Percentiles rank a stretch among this genome's conserved stretches.
phyloP scores from a whole-genome alignment of 345 rosid species.

The Syzygium aqueum region DNA sequence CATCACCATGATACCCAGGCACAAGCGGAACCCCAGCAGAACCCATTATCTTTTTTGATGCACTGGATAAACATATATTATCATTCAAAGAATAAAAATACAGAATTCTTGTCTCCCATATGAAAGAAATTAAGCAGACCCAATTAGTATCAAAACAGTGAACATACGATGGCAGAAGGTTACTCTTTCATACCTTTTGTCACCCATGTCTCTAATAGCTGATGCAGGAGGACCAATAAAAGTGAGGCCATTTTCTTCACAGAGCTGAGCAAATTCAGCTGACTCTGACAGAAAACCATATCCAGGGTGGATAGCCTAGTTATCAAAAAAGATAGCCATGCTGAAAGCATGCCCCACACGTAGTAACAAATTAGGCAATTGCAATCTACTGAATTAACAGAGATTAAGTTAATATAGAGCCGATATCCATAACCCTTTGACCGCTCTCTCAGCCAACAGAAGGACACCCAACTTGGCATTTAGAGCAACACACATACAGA shows the following conservation, averaged over 20 bases:
- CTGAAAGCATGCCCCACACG: constrained; percentile 1
- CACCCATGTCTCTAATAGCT: constrained; percentile 97
- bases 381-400: background rate
- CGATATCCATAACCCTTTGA: background rate
- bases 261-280: constrained; percentile 71
- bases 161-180: background rate
- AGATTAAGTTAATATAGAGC: background rate
- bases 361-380: background rate
- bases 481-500: background rate
- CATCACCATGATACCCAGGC: constrained; percentile 88
- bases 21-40: constrained; percentile 95
- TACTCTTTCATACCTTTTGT: constrained; percentile 54
- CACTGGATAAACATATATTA: constrained; percentile 33
- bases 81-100: background rate
- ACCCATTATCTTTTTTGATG: constrained; percentile 96
- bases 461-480: background rate
- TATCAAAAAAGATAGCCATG: constrained; percentile 11
- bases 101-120: background rate
- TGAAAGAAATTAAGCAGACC: background rate
- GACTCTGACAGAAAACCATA: constrained; percentile 92
- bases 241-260: constrained; percentile 67
- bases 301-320: constrained; percentile 89
- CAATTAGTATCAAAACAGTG: background rate
- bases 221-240: constrained; percentile 89
- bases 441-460: background rate